Base-by-base conservation (phyloP, 1,284 basidiomycete species). In the Apiotrichum laibachii region DNA sequence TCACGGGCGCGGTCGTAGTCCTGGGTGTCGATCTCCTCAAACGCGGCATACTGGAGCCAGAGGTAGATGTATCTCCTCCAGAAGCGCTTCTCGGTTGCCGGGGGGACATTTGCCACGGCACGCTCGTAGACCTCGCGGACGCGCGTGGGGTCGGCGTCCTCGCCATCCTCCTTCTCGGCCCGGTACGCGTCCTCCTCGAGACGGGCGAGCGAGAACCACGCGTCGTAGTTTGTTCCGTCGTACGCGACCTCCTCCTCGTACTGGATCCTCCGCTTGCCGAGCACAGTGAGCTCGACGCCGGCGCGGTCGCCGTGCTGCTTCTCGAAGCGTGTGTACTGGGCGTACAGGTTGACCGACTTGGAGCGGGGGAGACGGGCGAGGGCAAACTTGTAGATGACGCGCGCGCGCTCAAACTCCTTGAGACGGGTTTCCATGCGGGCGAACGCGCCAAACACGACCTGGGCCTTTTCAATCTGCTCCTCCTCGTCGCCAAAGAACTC, bases 331-430 rank as follows among this genome's bases (percentile, higher is more conserved):
- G 94, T 96, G 74, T 96, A 98, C 5, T 90, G 85, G 15, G 92
- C 85, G 72, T 94, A 95, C 84, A 71, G 63, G 59, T 65, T 83
- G 2, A 85, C 86, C 16, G 92, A 93, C 77, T 95, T 97, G 37
- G 91, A 90, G 19, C 92, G 83, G 5, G 95, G 92, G 40, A 99
- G 83, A 21, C 93, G 85, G 31, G 90, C 87, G 10, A 99, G 82
- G 18, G 94, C 95, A 74, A 98, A 99, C 91, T 98, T 98, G 82
- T 96, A 99, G 67, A 99, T 97, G 33, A 95, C 92, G 56, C 96
- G 82, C 4, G 96, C 95, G 44, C 96, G 87, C 59, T 99, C 96
- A 78, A 87, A 96, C 80, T 99, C 95, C 79, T 97, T 97, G 70
- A 92, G 74, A 49, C 95, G 82, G 11, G 87, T 96, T 81, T 99